Evolutionary conservation across 768 basidiomycete species (phyloP), one percentile per base, ranked within the genome.

Genomic region (Pulveroboletus frians): DNA sequence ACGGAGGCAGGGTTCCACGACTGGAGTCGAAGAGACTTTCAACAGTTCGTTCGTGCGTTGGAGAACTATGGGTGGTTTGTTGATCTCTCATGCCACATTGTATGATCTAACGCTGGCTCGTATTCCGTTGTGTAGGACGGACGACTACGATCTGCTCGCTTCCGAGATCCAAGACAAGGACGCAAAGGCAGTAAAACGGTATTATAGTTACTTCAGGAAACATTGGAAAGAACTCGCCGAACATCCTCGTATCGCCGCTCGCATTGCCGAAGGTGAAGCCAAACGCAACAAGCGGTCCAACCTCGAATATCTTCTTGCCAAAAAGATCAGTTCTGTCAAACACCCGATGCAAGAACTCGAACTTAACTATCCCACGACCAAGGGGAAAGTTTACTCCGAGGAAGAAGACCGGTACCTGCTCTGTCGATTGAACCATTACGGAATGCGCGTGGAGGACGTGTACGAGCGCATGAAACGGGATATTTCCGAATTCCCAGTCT

Each of bases 291-390:
- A 91, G 61, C 81, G 88, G 5, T 85, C 85, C 46, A 87, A 88
- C 58, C 78, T 88, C 14, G 84, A 89, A 56, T 76, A 78, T 29
- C 79, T 94, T 8, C 79, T 98, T 27, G 72, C 82, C 44, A 78
- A 81, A 62, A 97, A 97, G 66, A 88, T 98, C 59, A 73, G 73
- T 18, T 86, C 86, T 2, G 86, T 90, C 50, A 76, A 79, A 34
- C 92, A 86, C 67, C 96, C 96, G 1, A 92, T 98, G 85, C 95
- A 98, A 66, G 94, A 96, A 67, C 83, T 99, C 41, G 89, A 95
- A 68, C 82, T 98, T 45, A 88, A 89, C 66, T 97, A 98, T 59
- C 92, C 91, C 1, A 88, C 88, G 27, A 95, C 93, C 31, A 97
- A 97, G 68, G 95, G 93, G 51, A 97, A 97, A 62, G 87, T 92